Conservation (phyloP, 1,284 basidiomycete genomes). For the Irpex lacteus region DNA sequence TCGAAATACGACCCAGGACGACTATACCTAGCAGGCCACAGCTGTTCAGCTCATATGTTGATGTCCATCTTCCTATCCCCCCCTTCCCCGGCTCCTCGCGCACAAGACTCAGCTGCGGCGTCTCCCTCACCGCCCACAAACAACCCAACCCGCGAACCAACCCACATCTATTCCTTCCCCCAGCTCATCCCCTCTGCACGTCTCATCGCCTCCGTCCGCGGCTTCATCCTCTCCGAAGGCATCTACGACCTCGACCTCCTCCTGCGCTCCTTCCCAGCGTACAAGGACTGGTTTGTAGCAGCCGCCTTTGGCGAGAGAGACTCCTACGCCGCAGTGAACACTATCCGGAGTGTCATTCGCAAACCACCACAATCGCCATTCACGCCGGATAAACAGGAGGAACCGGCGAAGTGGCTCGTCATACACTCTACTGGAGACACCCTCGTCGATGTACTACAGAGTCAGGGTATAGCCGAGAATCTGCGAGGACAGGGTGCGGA, state of each 20-base stretch:
- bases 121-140: not conserved
- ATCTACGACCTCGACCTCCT: slow-evolving; percentile 72
- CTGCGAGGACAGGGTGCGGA: slow-evolving; percentile 31
- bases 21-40: slow-evolving; percentile 71
- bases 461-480: slow-evolving; percentile 52
- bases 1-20: slow-evolving; percentile 37
- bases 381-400: slow-evolving; percentile 29
- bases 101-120: too few relatives aligned
- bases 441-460: slow-evolving; percentile 63
- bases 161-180: slow-evolving; percentile 13
- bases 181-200: slow-evolving; percentile 36
- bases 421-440: slow-evolving; percentile 73
- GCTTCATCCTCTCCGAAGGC: slow-evolving; percentile 65
- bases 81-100: slow-evolving; percentile 24
- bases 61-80: slow-evolving; percentile 64
- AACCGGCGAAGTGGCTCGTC: slow-evolving; percentile 54
- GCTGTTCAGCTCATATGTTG: slow-evolving; percentile 80
- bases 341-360: slow-evolving; percentile 23
- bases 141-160: not conserved
- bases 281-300: slow-evolving; percentile 65
- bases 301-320: slow-evolving; percentile 50
- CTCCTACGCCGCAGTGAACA: slow-evolving; percentile 51
- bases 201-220: slow-evolving; percentile 49
- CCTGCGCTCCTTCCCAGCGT: slow-evolving; percentile 57
- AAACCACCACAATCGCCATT: too few relatives aligned